Conservation (phyloP, 2,329 filamentous ascomycete genomes). For the Botrytis medusae region DNA sequence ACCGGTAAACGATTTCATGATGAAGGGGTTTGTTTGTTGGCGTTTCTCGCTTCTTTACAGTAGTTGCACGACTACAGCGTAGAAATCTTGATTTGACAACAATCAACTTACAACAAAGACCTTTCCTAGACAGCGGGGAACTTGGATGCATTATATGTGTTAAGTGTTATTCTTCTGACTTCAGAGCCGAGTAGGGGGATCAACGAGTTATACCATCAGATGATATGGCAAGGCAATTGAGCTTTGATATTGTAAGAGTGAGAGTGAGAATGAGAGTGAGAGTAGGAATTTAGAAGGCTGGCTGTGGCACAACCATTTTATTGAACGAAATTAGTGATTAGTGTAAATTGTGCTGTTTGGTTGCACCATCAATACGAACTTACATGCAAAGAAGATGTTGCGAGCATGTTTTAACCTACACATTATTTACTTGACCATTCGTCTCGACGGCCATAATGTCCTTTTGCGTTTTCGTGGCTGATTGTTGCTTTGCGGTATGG, state of each 20-base stretch:
- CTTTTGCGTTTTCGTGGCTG: slow-evolving; percentile 4
- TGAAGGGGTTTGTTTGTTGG: background rate
- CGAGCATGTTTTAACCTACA: background rate
- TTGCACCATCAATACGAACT: background rate
- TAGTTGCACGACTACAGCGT: background rate
- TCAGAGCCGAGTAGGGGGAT: slow-evolving; percentile 4
- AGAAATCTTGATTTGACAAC: background rate
- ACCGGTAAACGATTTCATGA: slow-evolving; percentile 7
- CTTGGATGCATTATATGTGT: background rate
- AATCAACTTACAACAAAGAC: background rate
- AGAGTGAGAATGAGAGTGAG: background rate
- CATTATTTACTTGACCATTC: background rate
- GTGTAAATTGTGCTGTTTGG: slow-evolving; percentile 1
- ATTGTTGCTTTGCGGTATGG: background rate
- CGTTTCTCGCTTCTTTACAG: background rate
- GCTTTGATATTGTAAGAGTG: background rate
- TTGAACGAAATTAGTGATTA: background rate
- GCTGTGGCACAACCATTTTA: slow-evolving; percentile 4
- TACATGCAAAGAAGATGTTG: background rate
- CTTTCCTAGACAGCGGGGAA: background rate
- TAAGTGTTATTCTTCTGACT: background rate
- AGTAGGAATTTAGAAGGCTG: slow-evolving; percentile 18
- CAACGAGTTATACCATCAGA: slow-evolving; percentile 13
- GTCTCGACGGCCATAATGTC: background rate
- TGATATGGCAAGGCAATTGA: slow-evolving; percentile 19